Percentiles rank a stretch among this genome's conserved stretches.
phyloP scores from a whole-genome alignment of 148 eudicot genomes.

The Cornus suecica region DNA sequence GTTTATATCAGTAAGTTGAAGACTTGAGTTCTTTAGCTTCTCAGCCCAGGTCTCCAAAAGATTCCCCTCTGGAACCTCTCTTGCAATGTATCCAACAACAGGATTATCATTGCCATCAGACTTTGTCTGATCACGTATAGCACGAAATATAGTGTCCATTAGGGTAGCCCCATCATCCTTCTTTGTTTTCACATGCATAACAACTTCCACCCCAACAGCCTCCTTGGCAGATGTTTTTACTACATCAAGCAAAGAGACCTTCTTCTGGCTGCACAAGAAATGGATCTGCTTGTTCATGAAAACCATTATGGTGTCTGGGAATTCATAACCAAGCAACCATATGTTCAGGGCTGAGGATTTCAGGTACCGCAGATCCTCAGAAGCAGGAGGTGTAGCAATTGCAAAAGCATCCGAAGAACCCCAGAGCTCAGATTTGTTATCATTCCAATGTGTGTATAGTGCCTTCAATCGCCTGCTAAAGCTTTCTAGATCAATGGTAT shows the following conservation, averaged over 20 bases:
- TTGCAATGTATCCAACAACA: constrained; percentile 44
- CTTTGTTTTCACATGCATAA: constrained; percentile 47
- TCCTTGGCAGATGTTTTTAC: constrained; percentile 43
- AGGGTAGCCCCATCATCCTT: constrained; percentile 35
- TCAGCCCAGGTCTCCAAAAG: constrained; percentile 44
- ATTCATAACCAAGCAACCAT: constrained; percentile 58
- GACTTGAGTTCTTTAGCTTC: constrained; percentile 30
- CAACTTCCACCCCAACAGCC: constrained; percentile 40
- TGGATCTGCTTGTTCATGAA: constrained; percentile 54
- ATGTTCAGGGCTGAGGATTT: constrained; percentile 55
- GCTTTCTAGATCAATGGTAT: constrained; percentile 36
- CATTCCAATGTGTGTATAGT: constrained; percentile 38
- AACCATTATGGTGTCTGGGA: constrained; percentile 57
- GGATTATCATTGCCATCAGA: constrained; percentile 24
- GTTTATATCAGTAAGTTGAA: constrained; percentile 34
- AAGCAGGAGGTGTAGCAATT: constrained; percentile 47
- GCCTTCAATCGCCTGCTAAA: constrained; percentile 34
- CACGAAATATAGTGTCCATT: constrained; percentile 42
- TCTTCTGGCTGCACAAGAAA: constrained; percentile 52
- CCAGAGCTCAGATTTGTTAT: constrained; percentile 38
- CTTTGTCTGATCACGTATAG: constrained; percentile 19
- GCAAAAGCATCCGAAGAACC: constrained; percentile 36
- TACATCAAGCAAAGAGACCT: constrained; percentile 39
- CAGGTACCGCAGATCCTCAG: constrained; percentile 52
- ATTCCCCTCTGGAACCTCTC: constrained; percentile 54